Evolutionary conservation across 2,329 filamentous ascomycete genomes (phyloP), one percentile per base, ranked within the genome.

Genomic region (Apiospora phragmitis): DNA sequence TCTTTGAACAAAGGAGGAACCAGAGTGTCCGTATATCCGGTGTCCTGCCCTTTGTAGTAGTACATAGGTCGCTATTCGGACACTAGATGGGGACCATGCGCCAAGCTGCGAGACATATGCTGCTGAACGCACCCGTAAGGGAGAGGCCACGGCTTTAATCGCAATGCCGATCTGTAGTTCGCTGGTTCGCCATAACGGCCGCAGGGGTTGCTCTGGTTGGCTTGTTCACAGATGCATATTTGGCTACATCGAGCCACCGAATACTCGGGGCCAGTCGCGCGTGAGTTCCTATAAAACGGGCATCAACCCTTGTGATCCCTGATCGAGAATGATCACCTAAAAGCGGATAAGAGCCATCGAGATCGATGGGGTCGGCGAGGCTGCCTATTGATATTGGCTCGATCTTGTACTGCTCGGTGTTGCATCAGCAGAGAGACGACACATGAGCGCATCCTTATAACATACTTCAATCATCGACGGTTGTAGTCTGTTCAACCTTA

Each of bases 261-360:
- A 79, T 75, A 68, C 76, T 77, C 26, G 11, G 70, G 11, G 68
- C 69, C 3, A 81, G 68, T 8, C 78, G 75, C 49, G 76, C 76
- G 55, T 80, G 77, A 1, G 77, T 75, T 42, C 76, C 77, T 1
- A 80, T 67, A 41, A 81, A 76, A 8, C 76, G 76, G 18, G 77
- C 43, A 59, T 81, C 78, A 12, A 80, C 74, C 12, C 73, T 78
- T 9, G 35, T 1, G 32, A 78, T 70, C 9, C 75, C 72, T 0
- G 65, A 71, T 12, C 77, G 75, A 14, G 80, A 80, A 68, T 79
- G 76, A 45, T 81, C 77, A n/a, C 77, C 78, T n/a, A 80, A 68
- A 4, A 80, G 55, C 7, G 78, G 70, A 42, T 75, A 75, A 16
- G 16, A 0, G 3, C 77, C 78, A 11, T 77, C 68, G 18, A 78